Conservation (phyloP, 2,329 filamentous ascomycete species). For the Hypoxylon sp. region DNA sequence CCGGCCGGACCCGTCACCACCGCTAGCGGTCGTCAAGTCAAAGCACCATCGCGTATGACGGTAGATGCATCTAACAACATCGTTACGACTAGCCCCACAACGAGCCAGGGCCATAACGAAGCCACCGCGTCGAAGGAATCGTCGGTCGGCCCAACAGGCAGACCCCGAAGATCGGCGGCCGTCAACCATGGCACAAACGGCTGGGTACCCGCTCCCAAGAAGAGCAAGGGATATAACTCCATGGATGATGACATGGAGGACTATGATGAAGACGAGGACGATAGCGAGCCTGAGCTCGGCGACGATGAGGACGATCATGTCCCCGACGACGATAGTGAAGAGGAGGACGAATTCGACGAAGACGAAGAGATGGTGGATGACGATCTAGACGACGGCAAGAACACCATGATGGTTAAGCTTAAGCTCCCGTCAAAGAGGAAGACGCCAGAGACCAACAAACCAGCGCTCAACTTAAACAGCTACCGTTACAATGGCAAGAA, state of each 20-base stretch:
- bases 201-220: constrained; percentile 58
- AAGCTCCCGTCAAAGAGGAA: constrained; percentile 61
- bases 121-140: constrained; percentile 57
- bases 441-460: constrained; percentile 57
- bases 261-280: constrained; percentile 71
- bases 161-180: constrained; percentile 67
- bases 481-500: constrained; percentile 52
- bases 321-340: constrained; percentile 70
- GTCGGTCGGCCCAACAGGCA: constrained; percentile 62
- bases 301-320: constrained; percentile 80
- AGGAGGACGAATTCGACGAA: constrained; percentile 71
- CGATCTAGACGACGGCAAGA: constrained; percentile 61
- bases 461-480: constrained; percentile 53
- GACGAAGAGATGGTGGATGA: constrained; percentile 70
- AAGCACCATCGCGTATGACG: constrained; percentile 76
- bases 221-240: constrained; percentile 69
- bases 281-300: constrained; percentile 80
- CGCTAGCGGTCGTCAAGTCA: constrained; percentile 88
- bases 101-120: constrained; percentile 48
- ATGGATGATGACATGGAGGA: constrained; percentile 64
- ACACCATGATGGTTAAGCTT: constrained; percentile 82
- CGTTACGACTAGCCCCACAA: constrained; percentile 59
- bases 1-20: constrained; percentile 75
- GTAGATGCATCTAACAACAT: constrained; percentile 68
- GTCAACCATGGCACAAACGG: constrained; percentile 66